phyloP scores from a whole-genome alignment of 345 rosid genomes.

The Moricandia moricandioides region DNA sequence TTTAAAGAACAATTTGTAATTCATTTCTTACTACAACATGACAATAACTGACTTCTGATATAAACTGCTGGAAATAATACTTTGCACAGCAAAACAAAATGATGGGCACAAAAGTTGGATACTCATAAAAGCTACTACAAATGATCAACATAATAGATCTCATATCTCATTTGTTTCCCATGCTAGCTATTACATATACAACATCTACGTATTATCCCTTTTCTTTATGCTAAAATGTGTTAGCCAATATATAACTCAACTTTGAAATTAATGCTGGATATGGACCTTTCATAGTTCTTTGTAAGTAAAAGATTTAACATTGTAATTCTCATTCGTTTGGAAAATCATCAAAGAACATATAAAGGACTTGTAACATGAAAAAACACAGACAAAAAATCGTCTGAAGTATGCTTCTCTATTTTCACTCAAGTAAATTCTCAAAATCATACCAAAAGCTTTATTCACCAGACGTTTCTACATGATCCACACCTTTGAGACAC shows the following conservation, averaged over 20 bases:
- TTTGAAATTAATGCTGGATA: no score
- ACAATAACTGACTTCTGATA: no score
- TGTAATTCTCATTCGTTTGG: neutral
- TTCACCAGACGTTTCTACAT: constrained; percentile 88
- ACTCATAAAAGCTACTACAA: no score
- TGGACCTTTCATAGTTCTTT: constrained; percentile 79
- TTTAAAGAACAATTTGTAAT: no score
- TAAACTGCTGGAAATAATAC: no score
- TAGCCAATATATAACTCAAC: no score
- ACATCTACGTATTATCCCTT: constrained; percentile 37
- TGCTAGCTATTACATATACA: no score
- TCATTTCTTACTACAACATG: no score
- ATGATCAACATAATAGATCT: no score
- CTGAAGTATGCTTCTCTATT: constrained; percentile 61
- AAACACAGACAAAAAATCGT: neutral
- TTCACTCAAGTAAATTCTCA: constrained; percentile 80
- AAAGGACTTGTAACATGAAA: neutral
- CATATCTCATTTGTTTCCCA: no score
- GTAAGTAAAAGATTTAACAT: neutral
- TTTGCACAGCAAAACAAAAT: no score
- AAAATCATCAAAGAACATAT: neutral
- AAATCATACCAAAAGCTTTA: constrained; percentile 91
- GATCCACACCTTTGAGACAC: constrained; percentile 62
- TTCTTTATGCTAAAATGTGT: constrained; percentile 76
- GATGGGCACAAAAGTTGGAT: no score